Percentiles rank a stretch among this genome's conserved stretches.
These are phyloP conservation scores for Geotrichum bryndzae DNA, from an alignment of 1,139 yeast species.

Conservation along the genomic window DNA sequence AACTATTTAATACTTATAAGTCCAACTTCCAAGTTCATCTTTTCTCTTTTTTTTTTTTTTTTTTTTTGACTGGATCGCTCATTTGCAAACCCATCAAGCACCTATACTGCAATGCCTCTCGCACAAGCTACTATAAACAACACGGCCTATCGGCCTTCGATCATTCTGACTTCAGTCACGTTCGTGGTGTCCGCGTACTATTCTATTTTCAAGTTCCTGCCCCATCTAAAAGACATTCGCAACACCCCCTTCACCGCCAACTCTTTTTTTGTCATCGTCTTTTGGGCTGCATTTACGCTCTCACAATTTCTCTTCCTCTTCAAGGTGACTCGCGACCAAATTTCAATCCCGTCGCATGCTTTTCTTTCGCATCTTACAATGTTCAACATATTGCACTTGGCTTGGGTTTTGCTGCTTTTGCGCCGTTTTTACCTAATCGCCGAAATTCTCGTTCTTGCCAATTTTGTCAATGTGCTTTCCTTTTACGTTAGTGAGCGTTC, in stretches of 20 bases:
- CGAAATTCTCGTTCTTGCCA: constrained; percentile 51
- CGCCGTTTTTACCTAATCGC: constrained; percentile 48
- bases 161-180: constrained; percentile 42
- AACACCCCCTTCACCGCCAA: constrained; percentile 67
- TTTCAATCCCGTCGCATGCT: neutral
- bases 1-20: neutral
- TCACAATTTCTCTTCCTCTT: constrained; percentile 50
- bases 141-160: constrained; percentile 38
- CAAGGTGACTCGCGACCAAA: constrained; percentile 28
- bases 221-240: constrained; percentile 44
- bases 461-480: constrained; percentile 51
- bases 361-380: constrained; percentile 48
- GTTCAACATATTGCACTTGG: constrained; percentile 53
- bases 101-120: constrained; percentile 5
- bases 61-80: no score
- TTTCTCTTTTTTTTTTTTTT: neutral
- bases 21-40: neutral
- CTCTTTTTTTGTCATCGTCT: constrained; percentile 46
- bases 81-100: neutral
- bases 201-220: constrained; percentile 39
- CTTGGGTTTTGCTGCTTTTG: constrained; percentile 59
- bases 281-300: constrained; percentile 52
- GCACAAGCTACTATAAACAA: constrained; percentile 10
- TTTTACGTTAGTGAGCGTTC: constrained; percentile 59
- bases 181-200: constrained; percentile 51